Base-by-base conservation (phyloP, 495 filamentous ascomycete species). In the Filosporella fistucella region DNA sequence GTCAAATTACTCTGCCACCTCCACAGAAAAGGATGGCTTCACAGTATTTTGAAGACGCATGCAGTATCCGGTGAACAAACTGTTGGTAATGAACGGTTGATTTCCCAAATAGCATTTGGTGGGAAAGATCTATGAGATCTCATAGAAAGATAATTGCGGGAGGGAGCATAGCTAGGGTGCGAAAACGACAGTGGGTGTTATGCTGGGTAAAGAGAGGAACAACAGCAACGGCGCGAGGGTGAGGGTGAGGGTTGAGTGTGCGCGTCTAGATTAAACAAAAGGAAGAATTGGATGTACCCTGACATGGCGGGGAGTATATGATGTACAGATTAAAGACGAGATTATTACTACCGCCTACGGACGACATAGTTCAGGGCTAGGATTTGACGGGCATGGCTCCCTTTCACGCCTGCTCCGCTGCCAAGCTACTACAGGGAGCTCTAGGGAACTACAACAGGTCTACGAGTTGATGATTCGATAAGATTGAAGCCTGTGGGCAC, bases 291-390 rank as follows among this genome's bases (percentile, higher is more conserved):
- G 49, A 37, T 25, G 36, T 54, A 44, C 32, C 32, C 14, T 30
- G 37, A 54, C 22, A 30, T 21, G 45, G 26, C 37, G 38, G 21
- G 40, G 37, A 44, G 39, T 48, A 42, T 38, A 47, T 47, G 18
- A 46, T 52, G 26, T 42, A 41, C 42, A 52, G 17, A 52, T 52
- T 52, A 52, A 52, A 44, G 4, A 14, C 12, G n/a, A n/a, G n/a
- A n/a, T n/a, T n/a, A n/a, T n/a, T n/a, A n/a, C n/a, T n/a, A n/a
- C n/a, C n/a, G n/a, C n/a, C n/a, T n/a, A n/a, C n/a, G n/a, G n/a
- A n/a, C n/a, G n/a, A n/a, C n/a, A n/a, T n/a, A n/a, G n/a, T n/a
- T n/a, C n/a, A n/a, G n/a, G n/a, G n/a, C n/a, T n/a, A n/a, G n/a
- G n/a, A n/a, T n/a, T n/a, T n/a, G n/a, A n/a, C n/a, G n/a, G n/a